A percentile compares a stretch with the other conserved stretches of the same genome.
Evolutionary conservation across 192 early-diverging fungal genomes (phyloP).

Genomic region (Coemansia sp.): DNA sequence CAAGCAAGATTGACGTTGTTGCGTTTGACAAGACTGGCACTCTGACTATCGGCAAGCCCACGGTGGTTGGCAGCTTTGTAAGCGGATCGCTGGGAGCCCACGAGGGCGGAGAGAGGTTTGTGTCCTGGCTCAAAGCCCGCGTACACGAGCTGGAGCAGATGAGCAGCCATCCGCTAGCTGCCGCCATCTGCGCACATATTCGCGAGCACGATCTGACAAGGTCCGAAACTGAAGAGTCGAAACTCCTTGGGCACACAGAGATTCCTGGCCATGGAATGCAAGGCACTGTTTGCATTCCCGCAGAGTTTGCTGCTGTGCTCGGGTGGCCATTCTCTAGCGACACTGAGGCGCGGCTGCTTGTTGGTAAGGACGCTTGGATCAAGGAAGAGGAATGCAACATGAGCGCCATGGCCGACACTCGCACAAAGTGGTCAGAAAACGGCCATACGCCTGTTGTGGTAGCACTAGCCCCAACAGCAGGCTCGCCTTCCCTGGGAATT

Average conservation of each 20-base stretch:
- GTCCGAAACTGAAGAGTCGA: not conserved
- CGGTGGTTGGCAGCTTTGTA: slow-evolving; percentile 54
- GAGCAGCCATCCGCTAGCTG: slow-evolving; percentile 88
- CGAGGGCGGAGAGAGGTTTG: slow-evolving; percentile 43
- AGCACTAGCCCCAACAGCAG: slow-evolving; percentile 24
- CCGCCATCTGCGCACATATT: slow-evolving; percentile 65
- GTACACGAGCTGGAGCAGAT: slow-evolving; percentile 75
- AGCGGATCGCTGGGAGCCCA: slow-evolving; percentile 14
- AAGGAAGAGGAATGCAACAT: slow-evolving; percentile 57
- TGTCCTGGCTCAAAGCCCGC: slow-evolving; percentile 43
- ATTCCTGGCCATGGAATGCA: slow-evolving; percentile 52
- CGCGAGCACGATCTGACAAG: slow-evolving; percentile 27
- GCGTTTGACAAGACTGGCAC: slow-evolving; percentile 99
- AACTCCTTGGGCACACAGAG: slow-evolving; percentile 39
- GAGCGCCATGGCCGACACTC: slow-evolving; percentile 29
- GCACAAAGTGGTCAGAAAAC: slow-evolving; percentile 60
- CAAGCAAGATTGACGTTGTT: slow-evolving; percentile 78
- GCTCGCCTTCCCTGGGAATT: slow-evolving; percentile 59
- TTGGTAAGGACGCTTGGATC: slow-evolving; percentile 79
- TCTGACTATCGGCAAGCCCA: slow-evolving; percentile 78
- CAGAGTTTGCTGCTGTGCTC: slow-evolving; percentile 18
- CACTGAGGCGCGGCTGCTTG: slow-evolving; percentile 33
- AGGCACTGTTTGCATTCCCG: slow-evolving; percentile 28
- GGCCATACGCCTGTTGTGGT: slow-evolving; percentile 64
- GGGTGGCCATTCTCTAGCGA: slow-evolving; percentile 23